Base-by-base conservation (phyloP, 257 asterid species). In the Orobanche coerulescens region DNA sequence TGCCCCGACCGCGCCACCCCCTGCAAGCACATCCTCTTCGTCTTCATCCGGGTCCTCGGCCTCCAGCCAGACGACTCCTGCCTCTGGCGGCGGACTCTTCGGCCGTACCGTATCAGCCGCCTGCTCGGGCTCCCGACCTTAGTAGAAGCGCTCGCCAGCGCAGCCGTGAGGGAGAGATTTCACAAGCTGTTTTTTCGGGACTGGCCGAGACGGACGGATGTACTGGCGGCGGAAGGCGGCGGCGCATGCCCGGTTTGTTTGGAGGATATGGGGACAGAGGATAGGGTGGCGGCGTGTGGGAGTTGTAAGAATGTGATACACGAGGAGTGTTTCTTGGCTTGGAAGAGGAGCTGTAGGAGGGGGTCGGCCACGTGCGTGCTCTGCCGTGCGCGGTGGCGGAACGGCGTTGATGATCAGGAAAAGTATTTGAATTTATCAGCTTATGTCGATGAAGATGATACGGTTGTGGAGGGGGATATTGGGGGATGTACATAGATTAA, bases 341-440 rank as follows among this genome's bases (percentile, higher is more conserved):
- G 98, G 98, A 84, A 83, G 81, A 86, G 71, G 71, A 82, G 82
- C 58, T 79, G 84, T 73, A 80, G 94, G 68, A 85, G 94, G 61
- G 68, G 95, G 61, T 78, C 83, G 0, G 65, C 82, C 24, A 82
- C 90, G 19, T 92, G 98, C 66, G 98, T 88, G 61, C 84, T 92
- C 54, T 92, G 98, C 76, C 95, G 98, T 8, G 87, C 98, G 42
- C 78, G 85, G 86, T 88, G 96, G 95, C 82, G 91, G 57, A 80
- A 67, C 69, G 66, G 81, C 62, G 68, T 82, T 52, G 52, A 75
- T 39, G 89, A 82, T 50, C 83, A 73, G 13, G 87, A 82, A 8
- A 82, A 67, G 85, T 92, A 92, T 68, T 62, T 92, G 84, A 92
- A 92, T 63, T 80, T 92, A 5, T 81, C 96, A 33, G 89, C 95